A percentile compares a stretch with the other conserved stretches of the same genome.
These are phyloP conservation scores for Melastoma candidum DNA, from an alignment of 441 rosid species.

Conservation along the genomic window DNA sequence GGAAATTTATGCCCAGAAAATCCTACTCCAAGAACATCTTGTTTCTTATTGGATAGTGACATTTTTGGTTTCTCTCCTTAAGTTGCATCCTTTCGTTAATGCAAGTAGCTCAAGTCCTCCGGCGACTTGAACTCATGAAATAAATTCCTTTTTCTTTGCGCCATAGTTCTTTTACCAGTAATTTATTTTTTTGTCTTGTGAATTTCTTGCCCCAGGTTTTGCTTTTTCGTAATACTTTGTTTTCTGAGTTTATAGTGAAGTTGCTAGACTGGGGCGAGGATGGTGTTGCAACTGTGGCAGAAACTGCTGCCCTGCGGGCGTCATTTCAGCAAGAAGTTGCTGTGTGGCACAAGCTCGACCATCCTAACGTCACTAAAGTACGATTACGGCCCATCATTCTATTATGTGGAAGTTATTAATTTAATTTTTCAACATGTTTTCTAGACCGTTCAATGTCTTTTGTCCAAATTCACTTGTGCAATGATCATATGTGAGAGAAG, in stretches of 20 bases:
- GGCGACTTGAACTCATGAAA: too few relatives aligned
- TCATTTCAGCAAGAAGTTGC: conserved; percentile 83
- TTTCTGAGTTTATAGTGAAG: conserved; percentile 31
- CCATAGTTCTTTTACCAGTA: not conserved
- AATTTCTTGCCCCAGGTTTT: conserved; percentile 3
- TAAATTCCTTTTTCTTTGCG: too few relatives aligned
- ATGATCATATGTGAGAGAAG: too few relatives aligned
- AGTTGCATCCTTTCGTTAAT: too few relatives aligned
- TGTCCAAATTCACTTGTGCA: too few relatives aligned
- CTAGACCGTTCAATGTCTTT: too few relatives aligned
- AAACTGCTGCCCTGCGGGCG: conserved; percentile 57
- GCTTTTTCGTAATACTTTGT: conserved; percentile 12
- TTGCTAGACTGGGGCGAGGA: conserved; percentile 88
- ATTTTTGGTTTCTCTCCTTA: too few relatives aligned
- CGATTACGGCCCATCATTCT: conserved; percentile 1
- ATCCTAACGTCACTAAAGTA: conserved; percentile 87
- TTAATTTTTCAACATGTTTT: too few relatives aligned
- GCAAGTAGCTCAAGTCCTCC: too few relatives aligned
- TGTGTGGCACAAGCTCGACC: conserved; percentile 93
- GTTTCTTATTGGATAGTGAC: too few relatives aligned
- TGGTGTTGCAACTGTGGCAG: conserved; percentile 61
- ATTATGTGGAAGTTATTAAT: not conserved
- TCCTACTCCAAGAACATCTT: too few relatives aligned
- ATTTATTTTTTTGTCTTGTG: not conserved
- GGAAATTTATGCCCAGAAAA: too few relatives aligned